Evolutionary conservation across 139 green algal species (phyloP).

Genomic region (Marvania coccoides): DNA sequence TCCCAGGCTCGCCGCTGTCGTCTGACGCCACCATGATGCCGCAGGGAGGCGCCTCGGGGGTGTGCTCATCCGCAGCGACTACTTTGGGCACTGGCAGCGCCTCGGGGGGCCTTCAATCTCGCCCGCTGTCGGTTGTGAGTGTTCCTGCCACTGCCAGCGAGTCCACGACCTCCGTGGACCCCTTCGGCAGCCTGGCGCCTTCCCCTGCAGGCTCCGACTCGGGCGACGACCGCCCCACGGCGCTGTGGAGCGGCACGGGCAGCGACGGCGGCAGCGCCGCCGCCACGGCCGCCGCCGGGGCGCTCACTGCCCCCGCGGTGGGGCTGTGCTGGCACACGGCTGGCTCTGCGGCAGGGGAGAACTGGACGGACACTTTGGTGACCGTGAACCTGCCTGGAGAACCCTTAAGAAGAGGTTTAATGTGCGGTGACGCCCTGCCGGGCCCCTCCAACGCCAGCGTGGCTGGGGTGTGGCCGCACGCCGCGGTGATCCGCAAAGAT

Average conservation of each 20-base stretch:
- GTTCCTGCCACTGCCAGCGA: too few species aligned
- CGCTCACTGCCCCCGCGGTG: slow-evolving; percentile 10
- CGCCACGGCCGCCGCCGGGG: not conserved
- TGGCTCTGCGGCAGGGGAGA: slow-evolving; percentile 3
- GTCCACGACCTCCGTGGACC: too few species aligned
- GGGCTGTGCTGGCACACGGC: slow-evolving; percentile 24
- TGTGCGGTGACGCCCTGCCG: not conserved
- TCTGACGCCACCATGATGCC: not conserved
- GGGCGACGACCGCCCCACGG: not conserved
- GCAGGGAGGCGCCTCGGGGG: too few species aligned
- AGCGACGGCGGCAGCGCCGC: not conserved
- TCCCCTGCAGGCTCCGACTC: not conserved
- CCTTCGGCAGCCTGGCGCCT: not conserved
- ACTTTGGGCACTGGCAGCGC: not conserved
- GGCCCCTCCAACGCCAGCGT: not conserved
- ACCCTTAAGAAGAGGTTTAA: not conserved
- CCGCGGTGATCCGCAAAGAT: slow-evolving; percentile 10
- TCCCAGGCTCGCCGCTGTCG: not conserved
- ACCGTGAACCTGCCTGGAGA: not conserved
- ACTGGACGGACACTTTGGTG: slow-evolving; percentile 28
- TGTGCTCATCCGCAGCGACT: too few species aligned
- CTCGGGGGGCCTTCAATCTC: too few species aligned
- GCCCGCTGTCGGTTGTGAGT: too few species aligned
- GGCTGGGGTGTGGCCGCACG: slow-evolving; percentile 2
- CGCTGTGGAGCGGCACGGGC: not conserved